A percentile compares a stretch with the other conserved stretches of the same genome.
These are phyloP conservation scores for Prillingera fragicola DNA, from an alignment of 1,284 basidiomycete species.

Conservation along the genomic window DNA sequence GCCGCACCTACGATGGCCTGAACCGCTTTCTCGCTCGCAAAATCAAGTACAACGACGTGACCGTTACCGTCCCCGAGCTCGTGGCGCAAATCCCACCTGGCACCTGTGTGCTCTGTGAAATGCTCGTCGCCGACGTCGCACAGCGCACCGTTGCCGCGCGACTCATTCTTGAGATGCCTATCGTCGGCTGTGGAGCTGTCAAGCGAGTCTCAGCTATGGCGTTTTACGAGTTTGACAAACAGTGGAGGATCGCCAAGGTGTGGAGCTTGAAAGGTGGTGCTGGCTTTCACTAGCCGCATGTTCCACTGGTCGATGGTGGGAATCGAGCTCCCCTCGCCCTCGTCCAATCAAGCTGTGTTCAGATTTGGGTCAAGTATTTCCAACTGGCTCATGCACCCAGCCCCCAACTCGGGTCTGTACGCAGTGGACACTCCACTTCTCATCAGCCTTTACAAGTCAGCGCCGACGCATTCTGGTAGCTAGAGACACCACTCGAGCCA, in stretches of 20 bases:
- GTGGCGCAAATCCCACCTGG: constrained; percentile 5
- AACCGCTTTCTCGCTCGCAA: constrained; percentile 7
- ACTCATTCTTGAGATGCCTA: constrained; percentile 8
- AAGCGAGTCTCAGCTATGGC: constrained; percentile 8
- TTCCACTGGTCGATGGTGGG: too few relatives aligned
- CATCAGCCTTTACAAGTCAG: too few relatives aligned
- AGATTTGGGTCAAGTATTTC: too few relatives aligned
- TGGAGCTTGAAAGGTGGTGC: too few relatives aligned
- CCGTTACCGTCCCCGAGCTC: neutral
- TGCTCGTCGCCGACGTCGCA: constrained; percentile 9
- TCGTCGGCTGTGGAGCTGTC: neutral
- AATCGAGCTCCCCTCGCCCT: too few relatives aligned
- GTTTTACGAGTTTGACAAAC: constrained; percentile 14
- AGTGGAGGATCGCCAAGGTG: constrained; percentile 12
- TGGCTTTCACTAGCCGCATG: too few relatives aligned
- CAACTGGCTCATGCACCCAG: too few relatives aligned
- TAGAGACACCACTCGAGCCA: too few relatives aligned
- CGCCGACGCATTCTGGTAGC: too few relatives aligned
- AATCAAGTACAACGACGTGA: constrained; percentile 5
- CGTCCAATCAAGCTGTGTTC: too few relatives aligned
- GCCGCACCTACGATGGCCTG: constrained; percentile 7
- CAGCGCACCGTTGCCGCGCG: constrained; percentile 10
- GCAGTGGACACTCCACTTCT: too few relatives aligned
- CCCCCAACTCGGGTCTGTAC: too few relatives aligned
- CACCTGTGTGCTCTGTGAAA: constrained; percentile 4